Evolutionary conservation across 1,284 basidiomycete genomes (phyloP).

Genomic region (Rhodotorula sp.): DNA sequence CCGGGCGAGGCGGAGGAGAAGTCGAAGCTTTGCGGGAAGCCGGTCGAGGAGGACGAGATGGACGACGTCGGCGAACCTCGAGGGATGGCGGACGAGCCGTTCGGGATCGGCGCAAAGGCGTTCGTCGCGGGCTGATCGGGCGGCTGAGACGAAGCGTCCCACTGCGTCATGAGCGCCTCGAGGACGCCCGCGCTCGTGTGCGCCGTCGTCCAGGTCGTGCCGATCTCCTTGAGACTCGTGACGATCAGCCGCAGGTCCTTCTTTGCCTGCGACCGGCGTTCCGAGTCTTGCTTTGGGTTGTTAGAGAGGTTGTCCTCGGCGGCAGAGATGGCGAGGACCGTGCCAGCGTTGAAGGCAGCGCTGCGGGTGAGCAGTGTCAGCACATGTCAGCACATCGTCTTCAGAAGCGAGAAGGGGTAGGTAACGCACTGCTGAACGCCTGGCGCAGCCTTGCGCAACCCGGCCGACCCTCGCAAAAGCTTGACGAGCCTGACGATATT

Average conservation of each 20-base stretch:
- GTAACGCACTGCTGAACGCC: slow-evolving; percentile 34
- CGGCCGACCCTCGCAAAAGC: slow-evolving; percentile 21
- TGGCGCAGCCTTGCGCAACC: slow-evolving; percentile 13
- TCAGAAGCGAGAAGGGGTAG: too few relatives aligned
- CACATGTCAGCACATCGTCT: background rate
- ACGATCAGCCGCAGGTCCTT: slow-evolving; percentile 33
- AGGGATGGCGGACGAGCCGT: background rate
- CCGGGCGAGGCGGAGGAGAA: background rate
- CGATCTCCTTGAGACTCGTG: slow-evolving; percentile 32
- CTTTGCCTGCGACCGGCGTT: slow-evolving; percentile 21
- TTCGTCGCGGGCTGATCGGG: background rate
- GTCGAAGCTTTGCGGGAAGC: background rate
- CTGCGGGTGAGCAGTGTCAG: background rate
- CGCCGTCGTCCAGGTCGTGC: slow-evolving; percentile 36
- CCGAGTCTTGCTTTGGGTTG: slow-evolving; percentile 15
- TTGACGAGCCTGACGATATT: slow-evolving; percentile 38
- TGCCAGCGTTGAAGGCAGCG: slow-evolving; percentile 31
- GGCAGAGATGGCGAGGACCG: slow-evolving; percentile 34
- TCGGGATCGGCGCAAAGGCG: background rate
- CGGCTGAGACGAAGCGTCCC: slow-evolving; percentile 1
- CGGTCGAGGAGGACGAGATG: background rate
- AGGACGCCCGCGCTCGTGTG: slow-evolving; percentile 32
- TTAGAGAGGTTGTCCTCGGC: slow-evolving; percentile 29
- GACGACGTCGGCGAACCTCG: slow-evolving; percentile 1
- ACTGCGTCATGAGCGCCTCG: slow-evolving; percentile 24